phyloP scores from a whole-genome alignment of 2,329 filamentous ascomycete species.

The Myrmaecium sp. region DNA sequence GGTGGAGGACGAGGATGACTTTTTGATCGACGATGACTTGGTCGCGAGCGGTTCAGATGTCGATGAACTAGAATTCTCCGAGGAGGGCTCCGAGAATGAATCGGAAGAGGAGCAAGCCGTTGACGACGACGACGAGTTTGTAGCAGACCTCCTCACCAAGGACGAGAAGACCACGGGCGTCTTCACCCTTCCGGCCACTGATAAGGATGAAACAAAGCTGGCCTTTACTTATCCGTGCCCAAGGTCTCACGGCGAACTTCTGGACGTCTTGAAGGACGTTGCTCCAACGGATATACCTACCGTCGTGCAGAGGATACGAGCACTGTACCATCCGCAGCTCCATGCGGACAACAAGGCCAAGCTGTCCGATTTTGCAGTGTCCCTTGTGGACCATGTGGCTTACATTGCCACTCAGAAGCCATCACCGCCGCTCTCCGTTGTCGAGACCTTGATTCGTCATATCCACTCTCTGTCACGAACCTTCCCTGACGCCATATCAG shows the following conservation, averaged over 20 bases:
- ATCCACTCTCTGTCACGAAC: slow-evolving; percentile 83
- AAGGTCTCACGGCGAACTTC: slow-evolving; percentile 55
- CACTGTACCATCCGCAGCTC: slow-evolving; percentile 81
- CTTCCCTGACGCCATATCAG: slow-evolving; percentile 62
- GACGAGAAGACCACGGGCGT: slow-evolving; percentile 31
- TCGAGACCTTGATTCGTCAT: slow-evolving; percentile 75
- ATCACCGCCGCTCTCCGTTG: slow-evolving; percentile 43
- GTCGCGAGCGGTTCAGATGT: slow-evolving; percentile 58
- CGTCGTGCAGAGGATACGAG: slow-evolving; percentile 76
- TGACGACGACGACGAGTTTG: slow-evolving; percentile 27
- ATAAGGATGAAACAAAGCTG: slow-evolving; percentile 35
- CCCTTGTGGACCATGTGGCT: slow-evolving; percentile 49
- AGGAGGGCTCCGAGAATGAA: slow-evolving; percentile 15
- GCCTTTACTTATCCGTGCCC: slow-evolving; percentile 82
- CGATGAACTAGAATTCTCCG: slow-evolving; percentile 15
- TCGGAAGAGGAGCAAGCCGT: slow-evolving; percentile 16
- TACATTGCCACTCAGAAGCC: slow-evolving; percentile 36
- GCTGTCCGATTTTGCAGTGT: slow-evolving; percentile 49
- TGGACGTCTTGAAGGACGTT: slow-evolving; percentile 45
- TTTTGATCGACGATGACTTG: slow-evolving; percentile 75
- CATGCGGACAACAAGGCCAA: slow-evolving; percentile 72
- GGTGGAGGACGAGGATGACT: slow-evolving; percentile 86
- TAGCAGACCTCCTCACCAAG: slow-evolving; percentile 24
- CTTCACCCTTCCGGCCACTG: slow-evolving; percentile 12
- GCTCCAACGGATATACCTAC: slow-evolving; percentile 51